Percentiles rank a stretch among this genome's conserved stretches.
Evolutionary conservation across 345 rosid genomes (phyloP).

Genomic region (Cardamine resedifolia): DNA sequence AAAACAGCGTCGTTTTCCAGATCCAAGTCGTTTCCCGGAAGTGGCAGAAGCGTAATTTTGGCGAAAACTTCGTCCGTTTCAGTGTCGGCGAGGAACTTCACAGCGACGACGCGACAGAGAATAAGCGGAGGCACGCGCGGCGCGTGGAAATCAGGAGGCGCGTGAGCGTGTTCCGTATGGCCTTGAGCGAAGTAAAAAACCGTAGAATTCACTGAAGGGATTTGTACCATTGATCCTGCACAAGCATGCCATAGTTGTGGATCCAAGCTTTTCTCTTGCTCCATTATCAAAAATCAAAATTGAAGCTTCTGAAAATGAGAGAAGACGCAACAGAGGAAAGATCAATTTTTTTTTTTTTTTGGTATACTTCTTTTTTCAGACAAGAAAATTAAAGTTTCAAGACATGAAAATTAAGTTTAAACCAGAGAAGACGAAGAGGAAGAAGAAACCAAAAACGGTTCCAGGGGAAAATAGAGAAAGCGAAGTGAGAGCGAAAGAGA

Average conservation of each 20-base stretch:
- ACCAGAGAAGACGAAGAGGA: neutral
- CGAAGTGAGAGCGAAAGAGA: slow-evolving; percentile 15
- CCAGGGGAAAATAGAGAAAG: slow-evolving; percentile 17
- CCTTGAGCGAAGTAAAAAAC: slow-evolving; percentile 93
- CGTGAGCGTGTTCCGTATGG: slow-evolving; percentile 72
- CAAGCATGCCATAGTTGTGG: slow-evolving; percentile 98
- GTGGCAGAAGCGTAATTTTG: slow-evolving; percentile 62
- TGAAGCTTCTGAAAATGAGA: neutral
- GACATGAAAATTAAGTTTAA: slow-evolving; percentile 4
- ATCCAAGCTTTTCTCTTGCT: slow-evolving; percentile 65
- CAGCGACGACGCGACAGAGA: slow-evolving; percentile 61
- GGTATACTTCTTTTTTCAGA: neutral
- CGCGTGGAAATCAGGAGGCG: slow-evolving; percentile 56
- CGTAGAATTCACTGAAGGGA: slow-evolving; percentile 66
- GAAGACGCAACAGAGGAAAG: neutral
- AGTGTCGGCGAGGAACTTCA: slow-evolving; percentile 76
- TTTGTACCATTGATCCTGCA: slow-evolving; percentile 93
- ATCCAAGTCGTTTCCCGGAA: slow-evolving; percentile 39
- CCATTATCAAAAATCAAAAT: slow-evolving; percentile 29
- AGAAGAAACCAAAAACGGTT: slow-evolving; percentile 21
- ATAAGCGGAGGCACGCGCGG: slow-evolving; percentile 57
- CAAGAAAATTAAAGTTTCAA: neutral
- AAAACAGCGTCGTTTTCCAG: slow-evolving; percentile 40
- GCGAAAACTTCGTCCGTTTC: slow-evolving; percentile 85
- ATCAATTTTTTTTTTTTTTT: neutral